Conservation (phyloP, 345 rosid species). For the Aethionema arabicum region DNA sequence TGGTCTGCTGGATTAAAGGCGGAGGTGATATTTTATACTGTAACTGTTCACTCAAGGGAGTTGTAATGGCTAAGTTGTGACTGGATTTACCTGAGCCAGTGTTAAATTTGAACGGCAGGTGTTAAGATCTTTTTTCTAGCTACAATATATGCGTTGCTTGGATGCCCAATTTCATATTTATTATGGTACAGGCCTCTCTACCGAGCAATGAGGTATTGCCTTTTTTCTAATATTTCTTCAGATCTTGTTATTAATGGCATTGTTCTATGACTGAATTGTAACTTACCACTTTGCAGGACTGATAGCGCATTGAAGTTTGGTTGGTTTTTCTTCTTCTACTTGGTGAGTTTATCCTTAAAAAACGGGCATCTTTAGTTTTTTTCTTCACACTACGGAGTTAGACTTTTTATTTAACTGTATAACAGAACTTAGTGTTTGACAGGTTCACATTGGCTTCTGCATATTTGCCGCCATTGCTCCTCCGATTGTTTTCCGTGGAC, state of each 20-base stretch:
- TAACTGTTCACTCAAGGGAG: background rate
- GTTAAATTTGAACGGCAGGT: constrained; percentile 47
- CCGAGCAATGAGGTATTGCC: constrained; percentile 81
- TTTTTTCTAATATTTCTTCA: background rate
- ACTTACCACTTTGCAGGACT: constrained; percentile 64
- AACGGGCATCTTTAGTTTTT: background rate
- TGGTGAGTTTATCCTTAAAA: constrained; percentile 53
- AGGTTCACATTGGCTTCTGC: constrained; percentile 94
- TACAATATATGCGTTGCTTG: constrained; percentile 71
- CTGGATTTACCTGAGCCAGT: constrained; percentile 13
- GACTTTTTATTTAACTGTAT: background rate
- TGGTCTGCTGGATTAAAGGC: constrained; percentile 84
- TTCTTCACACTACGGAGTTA: background rate
- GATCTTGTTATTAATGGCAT: background rate
- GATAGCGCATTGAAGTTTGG: constrained; percentile 95
- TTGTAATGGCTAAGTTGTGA: no score
- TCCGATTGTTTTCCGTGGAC: constrained; percentile 90
- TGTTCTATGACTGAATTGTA: background rate
- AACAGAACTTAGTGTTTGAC: constrained; percentile 32
- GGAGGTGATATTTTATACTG: constrained; percentile 56
- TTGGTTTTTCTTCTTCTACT: constrained; percentile 93
- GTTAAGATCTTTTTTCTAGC: constrained; percentile 93
- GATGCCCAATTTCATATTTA: constrained; percentile 85
- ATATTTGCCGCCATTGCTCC: constrained; percentile 99
- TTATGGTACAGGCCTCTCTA: constrained; percentile 99